Base-by-base conservation (phyloP, 345 rosid species). In the Luvunga scandens region DNA sequence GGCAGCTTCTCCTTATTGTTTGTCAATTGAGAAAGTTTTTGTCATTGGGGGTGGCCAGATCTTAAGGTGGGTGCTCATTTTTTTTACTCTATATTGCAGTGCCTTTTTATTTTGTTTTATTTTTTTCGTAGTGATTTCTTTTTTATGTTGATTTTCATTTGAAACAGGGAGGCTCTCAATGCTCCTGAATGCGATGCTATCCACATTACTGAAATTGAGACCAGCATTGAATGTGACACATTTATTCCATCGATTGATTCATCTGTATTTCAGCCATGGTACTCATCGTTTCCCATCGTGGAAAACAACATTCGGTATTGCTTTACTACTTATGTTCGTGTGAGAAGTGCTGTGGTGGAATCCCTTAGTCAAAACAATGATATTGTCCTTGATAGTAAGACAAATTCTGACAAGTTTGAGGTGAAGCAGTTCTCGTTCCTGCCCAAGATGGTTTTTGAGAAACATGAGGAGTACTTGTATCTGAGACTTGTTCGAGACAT, bases 11-110 rank as follows among this genome's bases (percentile, higher is more conserved):
- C 98, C 98, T 33, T 96, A 92, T 83, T 85, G 90, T 84, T 75
- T 92, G 42, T 94, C 99, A 9, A 92, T 92, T n/a, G 98, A 96
- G 84, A 96, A 85, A 80, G 99, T 94, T 33, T 96, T 91, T 89
- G 88, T 96, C 21, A 90, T 92, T 33, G 98, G 98, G 42, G 98
- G 98, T 69, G 97, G 99, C 21, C 89, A 92, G 53, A 83, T 94
- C 53, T 84, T 90, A 72, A 91, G 97, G 99, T 92, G 45, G 80
- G 81, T 64, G 34, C 55, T 76, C 8, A 7, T 18, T 53, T 53
- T 50, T 72, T 42, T 45, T 12, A 45, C 50, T 45, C 4, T 45
- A 13, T 45, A 45, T 13, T 3, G 50, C 50, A 13, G 50, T 45
- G 50, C 50, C 50, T 45, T 45, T 45, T 45, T 45, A 12, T 45